Conservation (phyloP, 805 yeast genomes). For the Helenozyma baotianmanensis region DNA sequence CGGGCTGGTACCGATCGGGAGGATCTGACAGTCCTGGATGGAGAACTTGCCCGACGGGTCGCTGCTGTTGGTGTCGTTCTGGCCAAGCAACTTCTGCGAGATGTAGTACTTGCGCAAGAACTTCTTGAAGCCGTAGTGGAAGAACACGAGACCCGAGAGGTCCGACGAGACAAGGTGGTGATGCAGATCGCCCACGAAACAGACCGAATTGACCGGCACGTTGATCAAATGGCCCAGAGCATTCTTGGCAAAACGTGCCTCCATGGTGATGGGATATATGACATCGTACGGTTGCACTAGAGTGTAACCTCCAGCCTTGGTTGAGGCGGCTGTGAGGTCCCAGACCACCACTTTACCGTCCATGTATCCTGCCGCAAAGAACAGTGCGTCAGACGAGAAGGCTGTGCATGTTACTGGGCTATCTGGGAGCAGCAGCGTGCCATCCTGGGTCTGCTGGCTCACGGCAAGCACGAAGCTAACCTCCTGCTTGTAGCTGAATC, state of each 20-base stretch:
- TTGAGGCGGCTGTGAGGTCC: slow-evolving; percentile 43
- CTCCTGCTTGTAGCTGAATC: slow-evolving; percentile 67
- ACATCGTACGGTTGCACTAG: slow-evolving; percentile 29
- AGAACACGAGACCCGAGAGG: slow-evolving; percentile 42
- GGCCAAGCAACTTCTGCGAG: slow-evolving; percentile 52
- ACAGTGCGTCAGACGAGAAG: slow-evolving; percentile 64
- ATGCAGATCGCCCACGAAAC: slow-evolving; percentile 26
- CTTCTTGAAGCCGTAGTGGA: slow-evolving; percentile 60
- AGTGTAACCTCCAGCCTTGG: slow-evolving; percentile 29
- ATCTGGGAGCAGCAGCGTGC: slow-evolving; percentile 2
- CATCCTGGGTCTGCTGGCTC: not conserved
- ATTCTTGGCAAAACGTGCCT: slow-evolving; percentile 21
- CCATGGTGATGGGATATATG: slow-evolving; percentile 10
- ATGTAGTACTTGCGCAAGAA: slow-evolving; percentile 47
- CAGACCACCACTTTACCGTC: slow-evolving; percentile 66
- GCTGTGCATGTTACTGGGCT: slow-evolving; percentile 56
- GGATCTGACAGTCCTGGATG: slow-evolving; percentile 33
- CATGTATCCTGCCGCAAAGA: slow-evolving; percentile 63
- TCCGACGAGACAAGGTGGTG: slow-evolving; percentile 31
- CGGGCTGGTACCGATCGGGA: slow-evolving; percentile 58
- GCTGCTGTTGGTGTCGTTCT: slow-evolving; percentile 20
- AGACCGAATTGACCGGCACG: slow-evolving; percentile 20
- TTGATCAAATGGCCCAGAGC: slow-evolving; percentile 26
- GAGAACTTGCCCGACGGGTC: slow-evolving; percentile 10
- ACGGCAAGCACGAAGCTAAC: slow-evolving; percentile 38